These are phyloP conservation scores for Eucalyptus regnans DNA, from an alignment of 345 rosid genomes.

Conservation along the genomic window DNA sequence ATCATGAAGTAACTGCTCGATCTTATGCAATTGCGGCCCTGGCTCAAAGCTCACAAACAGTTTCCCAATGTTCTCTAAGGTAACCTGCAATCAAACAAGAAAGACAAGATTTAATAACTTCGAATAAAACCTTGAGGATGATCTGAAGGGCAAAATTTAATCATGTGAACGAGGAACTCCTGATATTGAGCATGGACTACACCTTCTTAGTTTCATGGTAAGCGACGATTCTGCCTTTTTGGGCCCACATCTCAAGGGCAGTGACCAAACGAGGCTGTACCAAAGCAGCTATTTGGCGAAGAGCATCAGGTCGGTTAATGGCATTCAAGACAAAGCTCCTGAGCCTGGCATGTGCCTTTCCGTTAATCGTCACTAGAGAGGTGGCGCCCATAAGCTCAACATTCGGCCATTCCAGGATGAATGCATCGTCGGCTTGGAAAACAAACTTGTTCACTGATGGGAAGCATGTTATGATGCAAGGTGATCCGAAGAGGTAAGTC, in stretches of 20 bases:
- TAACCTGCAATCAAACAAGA: constrained; percentile 2
- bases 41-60: constrained; percentile 21
- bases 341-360: constrained; percentile 19
- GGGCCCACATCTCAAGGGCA: constrained; percentile 21
- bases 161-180: neutral
- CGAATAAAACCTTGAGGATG: neutral
- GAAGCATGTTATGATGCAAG: constrained; percentile 19
- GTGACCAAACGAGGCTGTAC: constrained; percentile 12
- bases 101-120: neutral
- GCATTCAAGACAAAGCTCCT: constrained; percentile 8
- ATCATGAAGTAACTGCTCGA: constrained; percentile 2
- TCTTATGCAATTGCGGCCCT: constrained; percentile 7
- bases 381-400: neutral
- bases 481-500: constrained; percentile 18
- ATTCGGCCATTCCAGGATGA: constrained; percentile 17
- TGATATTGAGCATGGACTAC: too few relatives aligned
- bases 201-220: constrained; percentile 11
- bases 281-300: constrained; percentile 5
- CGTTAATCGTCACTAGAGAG: constrained; percentile 7
- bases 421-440: neutral
- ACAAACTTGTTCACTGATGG: constrained; percentile 15
- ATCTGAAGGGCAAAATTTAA: neutral
- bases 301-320: constrained; percentile 18
- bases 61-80: constrained; percentile 19
- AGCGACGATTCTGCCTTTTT: constrained; percentile 3